These are phyloP conservation scores for Cinchona pubescens DNA, from an alignment of 257 asterid genomes.

Conservation along the genomic window DNA sequence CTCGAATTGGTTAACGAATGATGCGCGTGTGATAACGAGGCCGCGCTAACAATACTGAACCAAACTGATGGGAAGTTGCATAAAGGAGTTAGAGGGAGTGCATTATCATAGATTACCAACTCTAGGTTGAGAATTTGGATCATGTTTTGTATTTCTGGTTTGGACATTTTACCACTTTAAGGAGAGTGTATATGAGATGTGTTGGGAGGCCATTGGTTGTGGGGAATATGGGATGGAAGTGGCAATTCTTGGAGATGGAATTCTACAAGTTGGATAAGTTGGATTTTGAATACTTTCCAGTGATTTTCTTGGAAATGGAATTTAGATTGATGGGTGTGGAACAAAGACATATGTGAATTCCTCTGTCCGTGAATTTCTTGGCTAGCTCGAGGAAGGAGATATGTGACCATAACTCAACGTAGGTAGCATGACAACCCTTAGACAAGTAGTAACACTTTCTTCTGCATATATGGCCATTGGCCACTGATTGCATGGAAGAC, in stretches of 20 bases:
- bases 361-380: conserved; percentile 27
- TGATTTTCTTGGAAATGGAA: conserved; percentile 32
- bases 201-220: conserved; percentile 52
- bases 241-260: conserved; percentile 31
- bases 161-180: conserved; percentile 23
- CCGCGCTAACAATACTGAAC: conserved; percentile 30
- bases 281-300: conserved; percentile 7
- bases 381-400: conserved; percentile 48
- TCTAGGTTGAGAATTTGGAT: conserved; percentile 28
- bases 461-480: too few species aligned
- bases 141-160: conserved; percentile 22
- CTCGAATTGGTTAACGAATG: neutral
- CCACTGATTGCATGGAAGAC: too few species aligned
- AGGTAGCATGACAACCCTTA: conserved; percentile 35
- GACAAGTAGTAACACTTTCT: neutral
- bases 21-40: conserved; percentile 12
- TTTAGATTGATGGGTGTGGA: conserved; percentile 35
- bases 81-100: conserved; percentile 15
- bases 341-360: conserved; percentile 27
- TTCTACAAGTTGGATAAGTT: conserved; percentile 31
- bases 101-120: conserved; percentile 28
- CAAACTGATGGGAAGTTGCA: conserved; percentile 14
- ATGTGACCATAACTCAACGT: conserved; percentile 48
- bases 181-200: conserved; percentile 31
- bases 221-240: conserved; percentile 45